A percentile compares a stretch with the other conserved stretches of the same genome.
These are phyloP conservation scores for Solanum sitiens DNA, from an alignment of 257 asterid genomes.

Conservation along the genomic window DNA sequence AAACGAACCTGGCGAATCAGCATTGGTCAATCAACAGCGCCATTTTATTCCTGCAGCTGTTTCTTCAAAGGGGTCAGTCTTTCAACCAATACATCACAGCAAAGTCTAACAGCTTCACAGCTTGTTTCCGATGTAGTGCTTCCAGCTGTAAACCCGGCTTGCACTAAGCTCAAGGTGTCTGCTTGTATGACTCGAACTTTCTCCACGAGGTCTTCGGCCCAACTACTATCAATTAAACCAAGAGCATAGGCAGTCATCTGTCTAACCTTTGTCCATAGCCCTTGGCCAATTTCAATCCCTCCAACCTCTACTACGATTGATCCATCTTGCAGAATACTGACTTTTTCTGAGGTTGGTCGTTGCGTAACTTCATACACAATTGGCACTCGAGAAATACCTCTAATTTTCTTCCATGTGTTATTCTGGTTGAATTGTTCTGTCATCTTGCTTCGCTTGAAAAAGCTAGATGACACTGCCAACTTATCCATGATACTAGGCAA, in stretches of 20 bases:
- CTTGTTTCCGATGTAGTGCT: slow-evolving; percentile 78
- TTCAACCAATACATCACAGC: slow-evolving; percentile 53
- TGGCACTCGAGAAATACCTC: slow-evolving; percentile 72
- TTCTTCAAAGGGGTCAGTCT: slow-evolving; percentile 35
- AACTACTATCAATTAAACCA: slow-evolving; percentile 34
- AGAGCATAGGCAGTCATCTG: slow-evolving; percentile 59
- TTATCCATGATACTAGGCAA: slow-evolving; percentile 48
- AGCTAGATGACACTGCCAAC: slow-evolving; percentile 28
- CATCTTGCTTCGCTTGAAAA: slow-evolving; percentile 15
- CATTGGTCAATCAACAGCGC: slow-evolving; percentile 41
- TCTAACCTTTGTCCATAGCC: slow-evolving; percentile 16
- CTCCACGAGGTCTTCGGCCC: slow-evolving; percentile 37
- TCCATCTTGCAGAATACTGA: slow-evolving; percentile 59
- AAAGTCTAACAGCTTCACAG: slow-evolving; percentile 60
- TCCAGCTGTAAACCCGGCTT: slow-evolving; percentile 58
- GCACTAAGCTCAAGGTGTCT: slow-evolving; percentile 58
- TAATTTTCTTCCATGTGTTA: slow-evolving; percentile 42
- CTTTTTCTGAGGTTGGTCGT: slow-evolving; percentile 50
- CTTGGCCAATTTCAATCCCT: slow-evolving; percentile 72
- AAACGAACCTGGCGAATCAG: slow-evolving; percentile 44
- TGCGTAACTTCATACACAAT: slow-evolving; percentile 21
- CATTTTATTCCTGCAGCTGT: slow-evolving; percentile 36
- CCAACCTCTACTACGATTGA: slow-evolving; percentile 62
- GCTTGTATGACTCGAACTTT: slow-evolving; percentile 60
- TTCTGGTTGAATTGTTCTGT: slow-evolving; percentile 30